Percentiles rank a stretch among this genome's conserved stretches.
These are phyloP conservation scores for Ganoderma multipileum DNA, from an alignment of 1,284 basidiomycete species.

Conservation along the genomic window DNA sequence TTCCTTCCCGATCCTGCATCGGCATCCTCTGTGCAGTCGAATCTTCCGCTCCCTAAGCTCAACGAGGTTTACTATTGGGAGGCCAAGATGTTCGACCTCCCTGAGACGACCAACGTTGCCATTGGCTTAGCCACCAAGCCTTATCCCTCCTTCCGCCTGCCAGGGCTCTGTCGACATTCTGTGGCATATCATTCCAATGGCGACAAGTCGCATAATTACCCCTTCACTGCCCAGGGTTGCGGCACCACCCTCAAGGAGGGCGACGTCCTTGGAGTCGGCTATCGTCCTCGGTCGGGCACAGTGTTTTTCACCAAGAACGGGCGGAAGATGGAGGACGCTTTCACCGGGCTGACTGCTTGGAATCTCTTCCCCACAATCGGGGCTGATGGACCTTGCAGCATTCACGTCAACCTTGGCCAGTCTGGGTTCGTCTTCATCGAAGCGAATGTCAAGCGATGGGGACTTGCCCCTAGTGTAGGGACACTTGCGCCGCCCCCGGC, in stretches of 20 bases:
- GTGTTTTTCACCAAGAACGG: conserved; percentile 98
- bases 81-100: conserved; percentile 96
- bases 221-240: conserved; percentile 89
- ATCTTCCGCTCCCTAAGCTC: conserved; percentile 91
- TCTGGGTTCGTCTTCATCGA: conserved; percentile 98
- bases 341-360: conserved; percentile 84
- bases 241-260: conserved; percentile 91
- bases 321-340: conserved; percentile 94
- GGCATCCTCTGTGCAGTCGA: conserved; percentile 92
- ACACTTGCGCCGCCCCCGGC: conserved; percentile 95
- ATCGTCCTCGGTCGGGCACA: conserved; percentile 92
- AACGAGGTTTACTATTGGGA: conserved; percentile 99
- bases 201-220: conserved; percentile 97
- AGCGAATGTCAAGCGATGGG: conserved; percentile 99
- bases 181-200: conserved; percentile 97
- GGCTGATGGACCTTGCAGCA: conserved; percentile 91
- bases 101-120: conserved; percentile 81
- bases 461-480: conserved; percentile 92
- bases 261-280: conserved; percentile 93
- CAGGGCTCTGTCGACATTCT: conserved; percentile 90
- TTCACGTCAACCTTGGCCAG: conserved; percentile 96
- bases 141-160: conserved; percentile 91
- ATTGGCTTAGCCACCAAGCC: conserved; percentile 95
- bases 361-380: conserved; percentile 96
- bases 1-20: conserved; percentile 95